A percentile compares a stretch with the other conserved stretches of the same genome.
phyloP scores from a whole-genome alignment of 2,329 filamentous ascomycete genomes.

The Xylaria sp. region DNA sequence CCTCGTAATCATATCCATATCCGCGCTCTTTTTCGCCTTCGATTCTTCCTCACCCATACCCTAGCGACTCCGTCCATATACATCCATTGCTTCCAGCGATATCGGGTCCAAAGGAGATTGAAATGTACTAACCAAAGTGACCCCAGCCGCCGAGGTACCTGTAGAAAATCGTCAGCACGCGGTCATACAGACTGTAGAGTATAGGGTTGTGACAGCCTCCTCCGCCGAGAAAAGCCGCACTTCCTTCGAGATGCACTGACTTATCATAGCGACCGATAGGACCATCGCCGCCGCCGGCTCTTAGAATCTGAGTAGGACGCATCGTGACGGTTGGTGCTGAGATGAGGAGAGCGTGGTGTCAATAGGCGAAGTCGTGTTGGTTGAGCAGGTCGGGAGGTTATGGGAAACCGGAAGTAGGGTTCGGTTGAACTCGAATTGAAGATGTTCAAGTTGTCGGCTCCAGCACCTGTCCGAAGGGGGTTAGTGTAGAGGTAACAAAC shows the following conservation, averaged over 20 bases:
- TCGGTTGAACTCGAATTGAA: conserved; percentile 46
- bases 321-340: conserved; percentile 52
- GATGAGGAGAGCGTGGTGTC: conserved; percentile 46
- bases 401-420: conserved; percentile 38
- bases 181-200: neutral
- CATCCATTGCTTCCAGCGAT: conserved; percentile 16
- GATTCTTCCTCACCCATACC: neutral
- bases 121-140: conserved; percentile 71
- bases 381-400: conserved; percentile 38
- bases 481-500: conserved; percentile 29
- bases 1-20: neutral
- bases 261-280: conserved; percentile 58
- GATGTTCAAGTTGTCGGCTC: conserved; percentile 28
- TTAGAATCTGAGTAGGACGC: conserved; percentile 59
- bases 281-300: conserved; percentile 55
- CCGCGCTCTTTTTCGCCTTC: neutral
- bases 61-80: conserved; percentile 3
- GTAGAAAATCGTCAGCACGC: conserved; percentile 43
- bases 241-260: conserved; percentile 51
- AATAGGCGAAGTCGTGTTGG: conserved; percentile 44
- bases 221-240: conserved; percentile 50
- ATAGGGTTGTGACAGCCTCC: neutral
- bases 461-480: conserved; percentile 35
- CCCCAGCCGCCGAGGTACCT: conserved; percentile 83
- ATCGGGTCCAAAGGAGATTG: conserved; percentile 4